These are phyloP conservation scores for Sindora glabra DNA, from an alignment of 306 rosid genomes.

Conservation along the genomic window DNA sequence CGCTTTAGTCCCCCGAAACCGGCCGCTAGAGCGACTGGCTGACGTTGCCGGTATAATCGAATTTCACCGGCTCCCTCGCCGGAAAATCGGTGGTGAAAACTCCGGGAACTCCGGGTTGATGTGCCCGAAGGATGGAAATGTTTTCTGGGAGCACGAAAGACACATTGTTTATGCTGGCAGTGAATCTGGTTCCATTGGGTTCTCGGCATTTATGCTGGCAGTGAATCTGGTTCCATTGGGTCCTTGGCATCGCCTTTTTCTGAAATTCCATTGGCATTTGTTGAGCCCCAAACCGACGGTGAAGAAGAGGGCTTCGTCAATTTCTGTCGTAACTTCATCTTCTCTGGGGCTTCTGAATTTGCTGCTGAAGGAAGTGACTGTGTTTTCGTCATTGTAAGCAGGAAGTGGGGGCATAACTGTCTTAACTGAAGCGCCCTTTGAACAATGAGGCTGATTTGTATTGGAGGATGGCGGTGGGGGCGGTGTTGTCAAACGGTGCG, in stretches of 20 bases:
- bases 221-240: slow-evolving; percentile 89
- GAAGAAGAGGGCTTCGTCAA: slow-evolving; percentile 73
- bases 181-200: slow-evolving; percentile 83
- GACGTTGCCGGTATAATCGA: slow-evolving; percentile 80
- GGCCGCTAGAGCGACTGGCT: slow-evolving; percentile 84
- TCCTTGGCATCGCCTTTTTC: slow-evolving; percentile 45
- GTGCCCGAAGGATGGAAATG: slow-evolving; percentile 69
- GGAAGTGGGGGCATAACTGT: slow-evolving; percentile 66
- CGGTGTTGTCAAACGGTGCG: slow-evolving; percentile 73
- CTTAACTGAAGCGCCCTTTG: slow-evolving; percentile 20
- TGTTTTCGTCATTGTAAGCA: slow-evolving; percentile 69
- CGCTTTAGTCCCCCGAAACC: slow-evolving; percentile 42
- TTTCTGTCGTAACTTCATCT: slow-evolving; percentile 54
- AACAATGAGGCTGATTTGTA: slow-evolving; percentile 50
- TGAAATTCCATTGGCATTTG: slow-evolving; percentile 49
- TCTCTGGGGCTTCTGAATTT: slow-evolving; percentile 46
- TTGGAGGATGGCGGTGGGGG: slow-evolving; percentile 80
- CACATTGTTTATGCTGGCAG: slow-evolving; percentile 79
- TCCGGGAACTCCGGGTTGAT: slow-evolving; percentile 44
- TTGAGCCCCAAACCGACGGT: slow-evolving; percentile 69
- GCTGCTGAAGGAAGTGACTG: slow-evolving; percentile 54
- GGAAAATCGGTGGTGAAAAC: slow-evolving; percentile 74
- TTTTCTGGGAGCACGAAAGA: slow-evolving; percentile 69
- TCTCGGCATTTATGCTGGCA: slow-evolving; percentile 87
- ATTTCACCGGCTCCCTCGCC: slow-evolving; percentile 48